Evolutionary conservation across 2,329 filamentous ascomycete species (phyloP), one percentile per base, ranked within the genome.

Genomic region (Xylaria polymorpha): DNA sequence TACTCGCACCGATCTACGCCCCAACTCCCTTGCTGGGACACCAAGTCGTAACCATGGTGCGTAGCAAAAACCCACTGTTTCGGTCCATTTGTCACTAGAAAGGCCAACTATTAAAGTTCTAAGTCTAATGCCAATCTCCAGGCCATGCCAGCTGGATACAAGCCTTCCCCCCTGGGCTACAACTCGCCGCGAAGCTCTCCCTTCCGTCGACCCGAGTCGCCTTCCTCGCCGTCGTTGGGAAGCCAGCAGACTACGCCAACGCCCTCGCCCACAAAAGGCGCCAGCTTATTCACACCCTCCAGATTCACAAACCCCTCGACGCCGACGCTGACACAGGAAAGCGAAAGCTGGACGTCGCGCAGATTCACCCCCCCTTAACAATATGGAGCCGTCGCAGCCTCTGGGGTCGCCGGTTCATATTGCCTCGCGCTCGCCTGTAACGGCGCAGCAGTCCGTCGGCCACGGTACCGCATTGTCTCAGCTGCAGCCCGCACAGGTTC

Each of bases 401-500:
- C 72, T 77, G 18, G 74, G 69, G 67, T 86, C 75, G 74, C 83
- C 75, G 73, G 81, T 73, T 29, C 74, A 76, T 35, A 78, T 79
- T 41, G 73, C 79, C n/a, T 69, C 77, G 4, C 77, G 79, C 32
- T 74, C 76, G 15, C 74, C 78, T 22, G 71, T 81, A 32, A 80
- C 81, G 46, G 76, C 66, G 41, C 64, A 70, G 20, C 62, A 60
- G 43, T 55, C 81, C 6, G 76, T 83, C 48, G 80, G 79, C 4
- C 80, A 83, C 63, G 83, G 84, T 41, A 89, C 86, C 74, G 85
- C 89, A 15, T 83, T 94, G 53, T 90, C 91, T 2, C 91, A 92
- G 76, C 82, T 98, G 50, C 92, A 95, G 44, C 90, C 93, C 2
- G 86, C 92, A 3, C 93, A 98, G 75, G 89, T 98, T 43, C 90